Evolutionary conservation across 768 basidiomycete genomes (phyloP).

Genomic region (Tricholoma bakamatsutake): DNA sequence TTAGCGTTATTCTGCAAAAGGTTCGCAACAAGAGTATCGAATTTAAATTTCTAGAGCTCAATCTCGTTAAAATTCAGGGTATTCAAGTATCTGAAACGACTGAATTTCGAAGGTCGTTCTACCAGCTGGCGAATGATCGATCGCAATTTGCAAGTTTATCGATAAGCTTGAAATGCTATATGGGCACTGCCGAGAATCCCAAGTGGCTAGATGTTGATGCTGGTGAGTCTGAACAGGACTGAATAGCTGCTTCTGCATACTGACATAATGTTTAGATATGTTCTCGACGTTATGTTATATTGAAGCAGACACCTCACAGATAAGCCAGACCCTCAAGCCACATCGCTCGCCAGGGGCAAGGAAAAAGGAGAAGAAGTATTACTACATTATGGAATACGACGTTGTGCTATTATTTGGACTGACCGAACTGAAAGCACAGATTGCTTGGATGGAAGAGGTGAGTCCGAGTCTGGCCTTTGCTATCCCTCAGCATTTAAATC

Average conservation of each 20-base stretch:
- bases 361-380: neutral
- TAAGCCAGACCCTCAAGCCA: neutral
- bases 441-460: constrained; percentile 16
- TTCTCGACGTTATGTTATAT: constrained; percentile 9
- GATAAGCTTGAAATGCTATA: constrained; percentile 15
- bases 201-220: constrained; percentile 11
- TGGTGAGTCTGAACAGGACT: neutral
- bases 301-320: constrained; percentile 3
- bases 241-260: neutral
- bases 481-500: neutral
- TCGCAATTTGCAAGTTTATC: neutral
- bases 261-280: constrained; percentile 4
- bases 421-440: constrained; percentile 18
- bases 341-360: neutral
- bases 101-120: constrained; percentile 14
- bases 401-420: constrained; percentile 16
- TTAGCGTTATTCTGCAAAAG: constrained; percentile 22
- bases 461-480: neutral
- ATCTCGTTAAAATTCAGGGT: constrained; percentile 20
- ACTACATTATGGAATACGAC: constrained; percentile 14
- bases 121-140: neutral
- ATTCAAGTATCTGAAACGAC: constrained; percentile 24
- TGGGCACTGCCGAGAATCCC: constrained; percentile 10
- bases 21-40: constrained; percentile 1
- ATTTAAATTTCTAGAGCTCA: neutral